Conservation (phyloP, 306 rosid genomes). For the Medicago truncatula region DNA sequence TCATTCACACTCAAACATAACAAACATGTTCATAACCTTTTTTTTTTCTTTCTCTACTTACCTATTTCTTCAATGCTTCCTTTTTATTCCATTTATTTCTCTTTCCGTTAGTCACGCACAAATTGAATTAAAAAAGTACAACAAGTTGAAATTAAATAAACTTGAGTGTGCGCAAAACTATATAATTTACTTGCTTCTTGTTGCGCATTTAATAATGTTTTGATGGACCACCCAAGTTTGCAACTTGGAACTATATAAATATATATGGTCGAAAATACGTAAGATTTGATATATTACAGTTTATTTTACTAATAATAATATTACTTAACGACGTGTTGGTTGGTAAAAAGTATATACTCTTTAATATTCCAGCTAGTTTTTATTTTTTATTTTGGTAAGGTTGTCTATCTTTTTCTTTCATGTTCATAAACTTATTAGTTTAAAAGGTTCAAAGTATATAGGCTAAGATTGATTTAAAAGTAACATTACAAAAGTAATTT, state of each 20-base stretch:
- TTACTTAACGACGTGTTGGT: neutral
- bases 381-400: neutral
- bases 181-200: neutral
- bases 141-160: conserved; percentile 30
- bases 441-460: conserved; percentile 6
- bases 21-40: neutral
- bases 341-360: conserved; percentile 33
- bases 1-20: conserved; percentile 38
- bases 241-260: too few species aligned
- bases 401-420: neutral
- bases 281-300: neutral
- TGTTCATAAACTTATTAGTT: too few species aligned
- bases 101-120: conserved; percentile 7
- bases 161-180: conserved; percentile 6
- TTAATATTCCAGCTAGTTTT: conserved; percentile 2
- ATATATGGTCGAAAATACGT: neutral
- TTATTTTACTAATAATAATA: neutral
- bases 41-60: neutral
- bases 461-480: neutral
- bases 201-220: neutral
- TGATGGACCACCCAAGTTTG: neutral
- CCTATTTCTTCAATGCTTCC: conserved; percentile 1
- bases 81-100: conserved; percentile 35
- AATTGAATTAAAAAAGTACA: conserved; percentile 18
- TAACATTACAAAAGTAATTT: neutral